Evolutionary conservation across 2,329 filamentous ascomycete species (phyloP), one percentile per base, ranked within the genome.

Genomic region (Colletotrichum sp.): DNA sequence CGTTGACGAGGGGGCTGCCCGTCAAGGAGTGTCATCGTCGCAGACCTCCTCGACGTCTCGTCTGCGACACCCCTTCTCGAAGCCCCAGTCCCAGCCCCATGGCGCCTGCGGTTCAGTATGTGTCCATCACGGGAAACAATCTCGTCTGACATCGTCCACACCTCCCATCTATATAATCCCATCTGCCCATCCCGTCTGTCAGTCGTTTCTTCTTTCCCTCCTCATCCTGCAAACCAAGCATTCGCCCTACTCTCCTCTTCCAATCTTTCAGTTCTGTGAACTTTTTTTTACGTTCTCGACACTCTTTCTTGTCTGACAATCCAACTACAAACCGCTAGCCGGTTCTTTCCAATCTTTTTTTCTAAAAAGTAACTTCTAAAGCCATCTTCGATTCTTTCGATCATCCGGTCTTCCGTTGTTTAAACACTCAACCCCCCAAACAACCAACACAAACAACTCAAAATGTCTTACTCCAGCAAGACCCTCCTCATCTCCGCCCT

Each of bases 391-490:
- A 71, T 75, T 77, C 75, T 65, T 73, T 58, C 21, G 55, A 69
- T 62, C 58, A 68, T n/a, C 34, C 24, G 56, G 67, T 66, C 24
- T 55, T 66, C 58, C 55, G 38, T 65, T 28, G 3, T 67, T 21
- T 8, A 66, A 56, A 66, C 55, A 32, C 32, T 5, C 38, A 38
- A 48, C n/a, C n/a, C n/a, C n/a, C n/a, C n/a, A n/a, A n/a, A n/a
- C n/a, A n/a, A 43, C 36, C 34, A 60, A 52, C 32, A 61, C 66
- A 16, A 60, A 58, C 67, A 60, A 15, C 36, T 32, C 38, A 86
- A 77, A 75, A 89, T 89, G 87, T 85, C 86, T 76, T 58, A 72
- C 78, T 80, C 83, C 79, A 87, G 87, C 79, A 87, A 87, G 80
- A 69, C 82, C 58, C 69, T 85, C 77, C 70, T 88, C 78, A 78